Percentiles rank a stretch among this genome's conserved stretches.
These are phyloP conservation scores for Wickerhamiella slavikovae DNA, from an alignment of 805 yeast species.

Conservation along the genomic window DNA sequence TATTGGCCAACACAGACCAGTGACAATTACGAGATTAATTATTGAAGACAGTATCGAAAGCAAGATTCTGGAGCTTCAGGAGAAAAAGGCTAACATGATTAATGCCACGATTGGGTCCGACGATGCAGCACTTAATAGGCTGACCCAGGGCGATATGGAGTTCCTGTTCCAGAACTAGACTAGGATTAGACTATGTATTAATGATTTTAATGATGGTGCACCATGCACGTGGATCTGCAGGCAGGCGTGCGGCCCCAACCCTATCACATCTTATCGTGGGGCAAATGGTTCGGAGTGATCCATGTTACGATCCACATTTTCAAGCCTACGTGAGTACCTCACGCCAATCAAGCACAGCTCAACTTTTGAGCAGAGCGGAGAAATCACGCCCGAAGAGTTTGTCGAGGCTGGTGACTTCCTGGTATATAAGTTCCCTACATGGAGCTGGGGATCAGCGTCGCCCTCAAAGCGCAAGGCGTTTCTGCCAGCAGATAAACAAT, in stretches of 20 bases:
- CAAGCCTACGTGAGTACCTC: conserved; percentile 72
- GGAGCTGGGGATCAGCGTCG: conserved; percentile 68
- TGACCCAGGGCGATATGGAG: conserved; percentile 88
- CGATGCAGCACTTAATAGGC: conserved; percentile 67
- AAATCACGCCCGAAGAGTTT: conserved; percentile 89
- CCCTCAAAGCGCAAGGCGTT: conserved; percentile 38
- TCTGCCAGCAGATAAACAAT: conserved; percentile 74
- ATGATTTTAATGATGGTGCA: not conserved
- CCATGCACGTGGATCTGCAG: too few relatives aligned
- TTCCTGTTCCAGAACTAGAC: conserved; percentile 66
- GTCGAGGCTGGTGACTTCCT: conserved; percentile 86
- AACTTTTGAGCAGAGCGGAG: conserved; percentile 70
- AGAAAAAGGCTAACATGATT: conserved; percentile 95
- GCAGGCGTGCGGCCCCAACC: too few relatives aligned
- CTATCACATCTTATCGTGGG: too few relatives aligned
- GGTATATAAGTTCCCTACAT: conserved; percentile 82
- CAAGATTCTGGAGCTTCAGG: conserved; percentile 86
- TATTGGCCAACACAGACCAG: conserved; percentile 91
- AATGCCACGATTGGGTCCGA: conserved; percentile 90
- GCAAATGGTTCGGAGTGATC: too few relatives aligned
- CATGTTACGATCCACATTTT: conserved; percentile 42
- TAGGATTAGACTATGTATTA: not conserved
- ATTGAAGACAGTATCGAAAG: conserved; percentile 95
- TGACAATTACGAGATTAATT: conserved; percentile 74
- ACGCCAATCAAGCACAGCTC: conserved; percentile 83